Conservation (phyloP, 2,329 filamentous ascomycete species). For the Aspergillus felis region DNA sequence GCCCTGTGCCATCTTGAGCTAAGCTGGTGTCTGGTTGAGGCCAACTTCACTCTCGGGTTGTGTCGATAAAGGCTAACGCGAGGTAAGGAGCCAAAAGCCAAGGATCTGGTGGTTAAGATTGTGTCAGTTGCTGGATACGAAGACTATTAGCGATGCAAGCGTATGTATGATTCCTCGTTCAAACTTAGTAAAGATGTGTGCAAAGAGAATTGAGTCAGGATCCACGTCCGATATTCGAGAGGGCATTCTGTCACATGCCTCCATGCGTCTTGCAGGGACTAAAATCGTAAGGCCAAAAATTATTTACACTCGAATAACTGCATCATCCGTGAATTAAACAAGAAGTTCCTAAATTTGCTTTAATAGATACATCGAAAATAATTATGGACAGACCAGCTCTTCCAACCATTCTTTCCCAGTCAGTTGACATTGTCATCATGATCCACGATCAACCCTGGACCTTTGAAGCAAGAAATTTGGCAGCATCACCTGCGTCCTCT, state of each 20-base stretch:
- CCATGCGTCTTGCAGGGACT: background rate
- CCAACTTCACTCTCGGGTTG: background rate
- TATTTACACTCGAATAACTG: background rate
- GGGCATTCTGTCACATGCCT: background rate
- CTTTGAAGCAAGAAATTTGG: constrained; percentile 16
- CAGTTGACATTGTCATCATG: background rate
- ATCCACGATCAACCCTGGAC: background rate
- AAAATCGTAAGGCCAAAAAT: too few species aligned
- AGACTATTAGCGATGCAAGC: background rate
- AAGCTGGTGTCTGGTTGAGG: background rate
- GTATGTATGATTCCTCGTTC: background rate
- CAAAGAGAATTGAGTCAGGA: background rate
- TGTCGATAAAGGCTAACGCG: background rate
- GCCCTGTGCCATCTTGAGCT: background rate
- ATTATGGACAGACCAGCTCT: background rate
- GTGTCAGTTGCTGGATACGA: background rate
- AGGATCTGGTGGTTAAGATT: background rate
- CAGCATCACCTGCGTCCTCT: constrained; percentile 13
- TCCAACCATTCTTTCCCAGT: background rate
- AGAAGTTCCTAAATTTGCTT: background rate
- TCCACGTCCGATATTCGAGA: background rate
- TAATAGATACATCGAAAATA: background rate
- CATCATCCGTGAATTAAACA: background rate
- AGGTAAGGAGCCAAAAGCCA: background rate
- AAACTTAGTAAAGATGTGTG: background rate